Evolutionary conservation across 192 early-diverging fungal species (phyloP).

Genomic region (Lunasporangiospora selenospora): DNA sequence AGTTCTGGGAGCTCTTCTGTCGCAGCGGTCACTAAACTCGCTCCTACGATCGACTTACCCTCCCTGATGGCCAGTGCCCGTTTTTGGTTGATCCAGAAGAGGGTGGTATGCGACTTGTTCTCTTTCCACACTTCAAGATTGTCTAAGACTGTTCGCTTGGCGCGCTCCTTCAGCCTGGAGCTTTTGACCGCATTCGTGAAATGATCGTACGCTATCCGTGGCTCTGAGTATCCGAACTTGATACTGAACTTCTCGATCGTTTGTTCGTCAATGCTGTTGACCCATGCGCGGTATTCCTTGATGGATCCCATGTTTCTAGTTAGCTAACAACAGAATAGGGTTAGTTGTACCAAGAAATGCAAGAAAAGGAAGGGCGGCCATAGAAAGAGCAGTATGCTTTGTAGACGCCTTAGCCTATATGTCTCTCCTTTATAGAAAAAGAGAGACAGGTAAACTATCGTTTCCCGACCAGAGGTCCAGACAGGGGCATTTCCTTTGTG

Average conservation of each 20-base stretch:
- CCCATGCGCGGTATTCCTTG: conserved; percentile 2
- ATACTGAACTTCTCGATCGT: conserved; percentile 5
- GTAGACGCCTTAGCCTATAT: conserved; percentile 6
- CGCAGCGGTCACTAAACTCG: conserved; percentile 13
- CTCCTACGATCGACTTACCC: conserved; percentile 8
- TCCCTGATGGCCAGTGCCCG: conserved; percentile 8
- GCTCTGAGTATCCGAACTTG: conserved; percentile 1
- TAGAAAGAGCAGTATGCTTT: too few relatives aligned
- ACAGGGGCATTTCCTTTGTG: conserved; percentile 26
- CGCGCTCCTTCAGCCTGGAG: neutral
- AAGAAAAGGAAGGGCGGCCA: too few relatives aligned
- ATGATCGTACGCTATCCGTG: conserved; percentile 3
- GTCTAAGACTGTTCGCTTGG: neutral
- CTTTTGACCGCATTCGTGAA: conserved; percentile 5
- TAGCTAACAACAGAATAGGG: neutral
- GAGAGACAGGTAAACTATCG: conserved; percentile 18
- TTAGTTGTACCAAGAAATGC: neutral
- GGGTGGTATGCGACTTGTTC: neutral
- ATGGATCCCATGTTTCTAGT: conserved; percentile 1
- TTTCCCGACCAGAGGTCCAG: conserved; percentile 20
- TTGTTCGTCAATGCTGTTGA: neutral
- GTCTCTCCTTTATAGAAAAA: too few relatives aligned
- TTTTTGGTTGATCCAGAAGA: conserved; percentile 6
- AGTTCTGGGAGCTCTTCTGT: conserved; percentile 10
- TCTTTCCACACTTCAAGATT: conserved; percentile 2